Base-by-base conservation (phyloP, 129 eudicot genomes). In the Escallonia rubra region DNA sequence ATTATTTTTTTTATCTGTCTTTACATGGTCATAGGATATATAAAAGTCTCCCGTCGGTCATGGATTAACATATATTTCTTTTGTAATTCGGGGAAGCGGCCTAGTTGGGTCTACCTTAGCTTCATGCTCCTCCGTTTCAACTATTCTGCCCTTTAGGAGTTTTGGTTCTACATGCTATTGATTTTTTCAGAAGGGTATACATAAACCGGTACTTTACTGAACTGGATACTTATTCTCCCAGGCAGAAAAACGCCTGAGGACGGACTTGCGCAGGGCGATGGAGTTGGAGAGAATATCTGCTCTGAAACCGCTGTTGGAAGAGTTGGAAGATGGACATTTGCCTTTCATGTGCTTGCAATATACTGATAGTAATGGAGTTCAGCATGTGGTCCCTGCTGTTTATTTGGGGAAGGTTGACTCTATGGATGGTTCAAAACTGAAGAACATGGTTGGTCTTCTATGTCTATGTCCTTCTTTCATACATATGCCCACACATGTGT, bases 301-400 rank as follows among this genome's bases (percentile, higher is more conserved):
- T 38, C 71, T 89, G 74, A 89, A 78, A 77, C 91, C 95, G 41
- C 64, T 84, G 57, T 74, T 93, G 56, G 78, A 80, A 79, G 87
- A 81, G 46, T 68, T 82, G 67, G 95, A 79, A 66, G 76, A 71
- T 23, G 92, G 77, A 50, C 79, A 79, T 66, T 75, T 93, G 61
- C 96, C 95, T 67, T 93, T 93, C 65, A 52, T 89, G 74, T 89
- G 89, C 66, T 76, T 93, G 78, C 89, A 84, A 65, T 83, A 89
- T 72, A 86, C 70, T 69, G 92, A 86, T 80, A 61, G 75, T 63
- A 77, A 77, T 69, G 96, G 96, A 70, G 82, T 79, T 74, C 87
- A 82, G 65, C 95, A 86, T 66, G 64, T 80, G 46, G 75, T 84
- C 63, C 88, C 86, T 65, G 96, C 90, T 78, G 96, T 89, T 75